Percentiles rank a stretch among this genome's conserved stretches.
Evolutionary conservation across 2,329 filamentous ascomycete species (phyloP).

Genomic region (Neobulgaria alba): DNA sequence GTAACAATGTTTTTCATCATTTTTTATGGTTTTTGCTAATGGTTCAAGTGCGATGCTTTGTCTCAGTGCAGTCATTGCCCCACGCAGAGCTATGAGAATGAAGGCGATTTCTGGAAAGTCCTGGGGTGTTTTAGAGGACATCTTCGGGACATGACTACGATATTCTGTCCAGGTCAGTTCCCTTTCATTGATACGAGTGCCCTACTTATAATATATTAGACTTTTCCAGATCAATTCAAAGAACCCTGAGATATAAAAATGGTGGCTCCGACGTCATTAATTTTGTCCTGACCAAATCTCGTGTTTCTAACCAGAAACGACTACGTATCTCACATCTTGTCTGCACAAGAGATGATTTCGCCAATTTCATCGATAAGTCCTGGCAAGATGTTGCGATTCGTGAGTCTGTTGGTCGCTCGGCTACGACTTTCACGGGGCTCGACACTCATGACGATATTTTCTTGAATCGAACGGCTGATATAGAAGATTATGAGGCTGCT

Average conservation of each 20-base stretch:
- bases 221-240: slow-evolving; percentile 10
- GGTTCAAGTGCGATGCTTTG: slow-evolving; percentile 10
- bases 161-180: slow-evolving; percentile 13
- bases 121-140: slow-evolving; percentile 16
- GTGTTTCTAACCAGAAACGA: slow-evolving; percentile 14
- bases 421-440: slow-evolving; percentile 1
- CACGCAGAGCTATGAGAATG: slow-evolving; percentile 13
- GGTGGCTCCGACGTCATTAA: slow-evolving; percentile 10
- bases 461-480: neutral
- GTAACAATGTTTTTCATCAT: neutral
- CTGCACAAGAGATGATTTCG: slow-evolving; percentile 10
- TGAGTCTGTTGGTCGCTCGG: slow-evolving; percentile 4
- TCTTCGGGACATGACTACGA: slow-evolving; percentile 8
- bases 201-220: slow-evolving; percentile 3
- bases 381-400: slow-evolving; percentile 12
- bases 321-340: slow-evolving; percentile 14
- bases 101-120: slow-evolving; percentile 19
- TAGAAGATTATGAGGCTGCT: slow-evolving; percentile 13
- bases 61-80: slow-evolving; percentile 15
- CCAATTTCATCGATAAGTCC: slow-evolving; percentile 3
- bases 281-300: slow-evolving; percentile 15
- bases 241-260: slow-evolving; percentile 5
- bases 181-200: too few relatives aligned
- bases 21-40: neutral
- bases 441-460: neutral